These are phyloP conservation scores for Tetrahymena elliotti DNA, from an alignment of 73 alveolate genomes.

Conservation along the genomic window DNA sequence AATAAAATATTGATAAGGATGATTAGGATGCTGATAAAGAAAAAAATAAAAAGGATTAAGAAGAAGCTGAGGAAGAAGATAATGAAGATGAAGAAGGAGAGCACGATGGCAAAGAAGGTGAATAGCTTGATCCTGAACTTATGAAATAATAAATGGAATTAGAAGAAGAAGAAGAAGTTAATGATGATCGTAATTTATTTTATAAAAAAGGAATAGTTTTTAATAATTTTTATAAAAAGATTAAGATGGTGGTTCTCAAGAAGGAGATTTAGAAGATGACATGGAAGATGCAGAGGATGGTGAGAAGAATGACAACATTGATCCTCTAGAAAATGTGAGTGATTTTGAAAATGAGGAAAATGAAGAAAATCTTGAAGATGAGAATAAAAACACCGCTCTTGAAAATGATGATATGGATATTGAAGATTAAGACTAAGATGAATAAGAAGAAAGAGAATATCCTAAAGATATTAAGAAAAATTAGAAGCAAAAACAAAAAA, in stretches of 20 bases:
- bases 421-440: constrained; percentile 35
- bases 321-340: constrained; percentile 1
- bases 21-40: constrained; percentile 54
- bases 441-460: constrained; percentile 24
- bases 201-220: background rate
- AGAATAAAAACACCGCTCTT: constrained; percentile 4
- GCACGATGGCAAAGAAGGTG: constrained; percentile 35
- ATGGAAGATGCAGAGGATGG: constrained; percentile 19
- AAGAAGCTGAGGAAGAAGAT: constrained; percentile 44
- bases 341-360: constrained; percentile 12
- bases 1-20: constrained; percentile 3
- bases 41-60: constrained; percentile 31
- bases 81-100: constrained; percentile 32
- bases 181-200: background rate
- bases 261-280: constrained; percentile 7
- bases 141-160: background rate
- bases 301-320: background rate
- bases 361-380: constrained; percentile 20
- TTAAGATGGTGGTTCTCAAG: background rate
- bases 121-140: background rate
- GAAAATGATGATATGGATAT: constrained; percentile 1
- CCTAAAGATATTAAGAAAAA: background rate
- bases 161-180: background rate
- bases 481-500: background rate
- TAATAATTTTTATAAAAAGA: background rate